phyloP scores from a whole-genome alignment of 75 land plant genomes.

The Adiantum capillusveneris region DNA sequence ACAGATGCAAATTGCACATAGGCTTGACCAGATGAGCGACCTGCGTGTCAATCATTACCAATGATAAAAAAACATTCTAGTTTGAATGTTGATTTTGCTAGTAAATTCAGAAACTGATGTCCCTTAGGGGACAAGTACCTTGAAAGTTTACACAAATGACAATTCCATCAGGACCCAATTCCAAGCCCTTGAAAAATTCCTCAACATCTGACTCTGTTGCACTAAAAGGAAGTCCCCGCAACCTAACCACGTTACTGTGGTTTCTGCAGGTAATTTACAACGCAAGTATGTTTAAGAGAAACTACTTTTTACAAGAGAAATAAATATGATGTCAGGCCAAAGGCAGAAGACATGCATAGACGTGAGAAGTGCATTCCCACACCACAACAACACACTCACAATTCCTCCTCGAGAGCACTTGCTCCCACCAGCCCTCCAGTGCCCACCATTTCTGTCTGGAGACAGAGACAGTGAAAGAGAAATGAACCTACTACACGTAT shows the following conservation, averaged over 20 bases:
- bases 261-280: conserved; percentile 1
- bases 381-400: conserved; percentile 10
- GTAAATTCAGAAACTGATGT: not conserved
- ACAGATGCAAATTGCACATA: conserved; percentile 17
- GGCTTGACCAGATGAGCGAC: conserved; percentile 19
- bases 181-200: conserved; percentile 17
- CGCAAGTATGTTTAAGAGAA: no score
- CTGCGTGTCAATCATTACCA: not conserved
- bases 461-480: no score
- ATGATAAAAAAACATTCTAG: no score
- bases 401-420: conserved; percentile 24
- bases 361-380: not conserved
- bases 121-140: conserved; percentile 1
- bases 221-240: conserved; percentile 19
- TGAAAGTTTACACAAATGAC: conserved; percentile 23
- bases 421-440: conserved; percentile 19
- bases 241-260: conserved; percentile 14
- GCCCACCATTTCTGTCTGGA: no score
- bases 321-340: no score
- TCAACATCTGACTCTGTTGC: conserved; percentile 12
- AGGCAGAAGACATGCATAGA: conserved; percentile 1
- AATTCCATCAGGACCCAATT: conserved; percentile 19
- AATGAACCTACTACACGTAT: no score
- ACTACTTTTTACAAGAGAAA: not conserved
- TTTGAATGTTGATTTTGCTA: not conserved